Percentiles rank a stretch among this genome's conserved stretches.
These are phyloP conservation scores for Pisolithus sp. DNA, from an alignment of 768 basidiomycete genomes.

Conservation along the genomic window DNA sequence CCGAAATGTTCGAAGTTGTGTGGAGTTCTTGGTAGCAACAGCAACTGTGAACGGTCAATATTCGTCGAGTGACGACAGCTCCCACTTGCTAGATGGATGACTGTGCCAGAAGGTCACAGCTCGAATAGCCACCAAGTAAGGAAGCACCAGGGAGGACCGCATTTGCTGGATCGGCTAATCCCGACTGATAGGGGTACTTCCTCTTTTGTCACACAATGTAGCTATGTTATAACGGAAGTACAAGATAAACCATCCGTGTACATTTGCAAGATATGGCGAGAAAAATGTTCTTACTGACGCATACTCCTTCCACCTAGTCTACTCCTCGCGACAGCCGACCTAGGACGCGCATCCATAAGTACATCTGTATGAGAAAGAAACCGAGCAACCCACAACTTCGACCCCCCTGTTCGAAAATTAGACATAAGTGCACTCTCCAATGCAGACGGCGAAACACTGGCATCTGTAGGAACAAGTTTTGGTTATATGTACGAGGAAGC, in stretches of 20 bases:
- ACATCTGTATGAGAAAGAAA: neutral
- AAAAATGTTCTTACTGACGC: neutral
- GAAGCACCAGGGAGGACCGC: too few species aligned
- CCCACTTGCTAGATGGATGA: too few species aligned
- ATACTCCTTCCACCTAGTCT: conserved; percentile 4
- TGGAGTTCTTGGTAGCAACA: neutral
- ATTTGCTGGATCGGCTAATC: too few species aligned
- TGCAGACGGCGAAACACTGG: conserved; percentile 71
- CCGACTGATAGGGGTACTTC: too few species aligned
- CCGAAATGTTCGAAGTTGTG: neutral
- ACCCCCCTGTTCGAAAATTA: conserved; percentile 60
- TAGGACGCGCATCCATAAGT: conserved; percentile 5
- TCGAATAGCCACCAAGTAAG: too few species aligned
- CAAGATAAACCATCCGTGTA: neutral
- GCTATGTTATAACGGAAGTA: neutral
- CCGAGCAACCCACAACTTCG: conserved; percentile 54
- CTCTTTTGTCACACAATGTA: too few species aligned
- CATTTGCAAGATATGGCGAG: too few species aligned
- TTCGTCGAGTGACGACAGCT: neutral
- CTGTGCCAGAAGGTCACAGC: too few species aligned
- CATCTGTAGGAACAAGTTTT: conserved; percentile 36
- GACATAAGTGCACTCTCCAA: conserved; percentile 77
- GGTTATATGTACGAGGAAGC: neutral
- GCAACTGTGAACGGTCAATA: neutral
- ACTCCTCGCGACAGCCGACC: conserved; percentile 33